A percentile compares a stretch with the other conserved stretches of the same genome.
Evolutionary conservation across 2,329 filamentous ascomycete genomes (phyloP).

Genomic region (Pyricularia sp.): DNA sequence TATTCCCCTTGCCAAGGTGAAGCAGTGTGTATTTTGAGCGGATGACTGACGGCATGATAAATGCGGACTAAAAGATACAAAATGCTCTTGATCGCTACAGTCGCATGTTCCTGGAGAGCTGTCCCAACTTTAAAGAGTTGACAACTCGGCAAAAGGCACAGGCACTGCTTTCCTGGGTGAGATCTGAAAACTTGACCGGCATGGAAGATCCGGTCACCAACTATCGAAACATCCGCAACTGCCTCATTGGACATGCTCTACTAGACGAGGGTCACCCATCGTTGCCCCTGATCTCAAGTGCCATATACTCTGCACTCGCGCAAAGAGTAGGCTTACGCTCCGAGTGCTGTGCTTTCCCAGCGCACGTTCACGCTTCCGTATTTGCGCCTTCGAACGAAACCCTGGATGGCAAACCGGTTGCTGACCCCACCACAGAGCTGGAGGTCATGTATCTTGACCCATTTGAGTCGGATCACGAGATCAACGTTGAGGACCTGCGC

Average conservation of each 20-base stretch:
- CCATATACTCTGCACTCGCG: conserved; percentile 78
- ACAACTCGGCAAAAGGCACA: conserved; percentile 60
- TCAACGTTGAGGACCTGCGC: conserved; percentile 49
- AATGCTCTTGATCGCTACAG: conserved; percentile 54
- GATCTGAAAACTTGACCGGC: conserved; percentile 58
- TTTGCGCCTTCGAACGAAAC: conserved; percentile 49
- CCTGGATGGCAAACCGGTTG: conserved; percentile 40
- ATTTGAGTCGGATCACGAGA: conserved; percentile 61
- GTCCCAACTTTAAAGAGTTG: conserved; percentile 42
- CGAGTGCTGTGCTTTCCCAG: conserved; percentile 71
- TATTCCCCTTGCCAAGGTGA: neutral
- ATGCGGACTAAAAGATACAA: conserved; percentile 8
- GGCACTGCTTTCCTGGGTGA: conserved; percentile 60
- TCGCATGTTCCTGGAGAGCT: conserved; percentile 39
- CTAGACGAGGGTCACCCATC: conserved; percentile 66
- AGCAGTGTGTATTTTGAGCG: neutral
- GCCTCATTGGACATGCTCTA: conserved; percentile 76
- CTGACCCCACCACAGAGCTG: conserved; percentile 21
- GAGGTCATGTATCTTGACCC: conserved; percentile 71
- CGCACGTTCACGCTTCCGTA: conserved; percentile 77
- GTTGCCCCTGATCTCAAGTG: conserved; percentile 75
- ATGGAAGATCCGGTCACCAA: conserved; percentile 52
- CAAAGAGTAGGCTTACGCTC: conserved; percentile 66
- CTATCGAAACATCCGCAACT: conserved; percentile 78
- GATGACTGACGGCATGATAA: conserved; percentile 5